phyloP scores from a whole-genome alignment of 805 yeast species.

The Spencermartinsiella europaea region DNA sequence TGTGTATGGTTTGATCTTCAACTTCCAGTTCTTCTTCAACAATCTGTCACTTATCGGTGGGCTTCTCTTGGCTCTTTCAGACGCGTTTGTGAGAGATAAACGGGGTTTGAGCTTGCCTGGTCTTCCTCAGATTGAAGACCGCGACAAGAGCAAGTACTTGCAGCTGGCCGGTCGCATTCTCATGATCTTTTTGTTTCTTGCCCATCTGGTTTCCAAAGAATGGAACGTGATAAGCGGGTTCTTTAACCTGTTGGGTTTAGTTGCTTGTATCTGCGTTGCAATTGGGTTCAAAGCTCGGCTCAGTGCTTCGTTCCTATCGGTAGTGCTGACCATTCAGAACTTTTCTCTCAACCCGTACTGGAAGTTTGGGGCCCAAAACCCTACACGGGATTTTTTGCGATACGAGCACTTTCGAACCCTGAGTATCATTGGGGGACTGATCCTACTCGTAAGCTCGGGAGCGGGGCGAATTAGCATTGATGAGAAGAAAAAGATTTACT shows the following conservation, averaged over 20 bases:
- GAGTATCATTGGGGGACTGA: slow-evolving; percentile 89
- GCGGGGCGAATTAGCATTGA: slow-evolving; percentile 93
- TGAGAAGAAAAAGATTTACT: slow-evolving; percentile 91
- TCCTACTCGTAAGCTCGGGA: slow-evolving; percentile 88
- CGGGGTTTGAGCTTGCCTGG: slow-evolving; percentile 67
- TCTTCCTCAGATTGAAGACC: slow-evolving; percentile 60
- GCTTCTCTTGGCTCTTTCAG: slow-evolving; percentile 77
- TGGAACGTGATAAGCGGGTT: slow-evolving; percentile 65
- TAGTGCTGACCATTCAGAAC: slow-evolving; percentile 71
- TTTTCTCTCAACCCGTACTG: slow-evolving; percentile 82
- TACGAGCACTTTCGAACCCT: slow-evolving; percentile 94
- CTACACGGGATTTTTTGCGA: slow-evolving; percentile 80
- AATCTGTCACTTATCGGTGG: slow-evolving; percentile 92
- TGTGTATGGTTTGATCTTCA: slow-evolving; percentile 81
- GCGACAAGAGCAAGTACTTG: slow-evolving; percentile 74
- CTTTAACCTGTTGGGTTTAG: slow-evolving; percentile 63
- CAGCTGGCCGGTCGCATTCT: slow-evolving; percentile 83
- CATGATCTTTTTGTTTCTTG: slow-evolving; percentile 76
- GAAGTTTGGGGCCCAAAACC: slow-evolving; percentile 63
- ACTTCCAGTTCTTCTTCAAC: slow-evolving; percentile 75
- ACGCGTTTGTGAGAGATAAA: slow-evolving; percentile 73
- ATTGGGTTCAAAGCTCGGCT: slow-evolving; percentile 92
- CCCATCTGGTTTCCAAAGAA: slow-evolving; percentile 65
- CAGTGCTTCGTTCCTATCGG: slow-evolving; percentile 64
- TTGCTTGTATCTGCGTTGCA: slow-evolving; percentile 69